Base-by-base conservation (phyloP, 306 rosid species). In the Vigna trinervia region DNA sequence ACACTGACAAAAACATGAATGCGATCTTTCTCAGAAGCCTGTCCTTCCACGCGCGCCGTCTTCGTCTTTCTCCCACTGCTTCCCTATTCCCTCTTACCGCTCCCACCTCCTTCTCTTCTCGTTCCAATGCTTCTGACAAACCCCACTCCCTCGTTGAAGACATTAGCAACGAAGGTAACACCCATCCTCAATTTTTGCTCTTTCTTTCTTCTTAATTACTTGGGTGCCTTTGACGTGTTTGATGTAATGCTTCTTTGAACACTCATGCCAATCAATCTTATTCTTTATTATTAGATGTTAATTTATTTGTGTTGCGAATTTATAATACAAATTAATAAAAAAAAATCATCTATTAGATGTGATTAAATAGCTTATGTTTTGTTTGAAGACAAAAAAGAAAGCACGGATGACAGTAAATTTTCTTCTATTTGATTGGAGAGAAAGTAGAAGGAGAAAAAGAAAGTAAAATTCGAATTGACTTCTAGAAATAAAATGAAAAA, bases 101-200 rank as follows among this genome's bases (percentile, higher is more conserved):
- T 20, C 20, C 6, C 51, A 59, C 61, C 14, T 78, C 82, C 3
- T 79, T 61, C 60, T 64, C 76, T 85, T 56, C 61, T 73, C 75
- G 45, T 0, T 51, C 72, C 64, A 36, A 57, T 17, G 10, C 22
- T 19, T 73, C 73, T 28, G 57, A 71, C 19, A 63, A 63, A 8
- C 61, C 75, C 69, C 71, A 77, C 34, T 39, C 84, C 50, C 34
- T 74, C 32, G 48, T 34, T 5, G 74, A 76, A 19, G 81, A 82
- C 5, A 75, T 79, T 15, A 84, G 66, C 79, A 72, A 84, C 47
- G 84, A 76, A 75, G 90, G 90, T 87, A 76, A 74, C 11, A 41
- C 48, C 56, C 34, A 64, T n/a, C 38, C 2, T n/a, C 0, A 12
- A 7, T 39, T 65, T 3, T 14, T 0, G 3, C 23, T 17, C 22